Conservation (phyloP, 768 basidiomycete species). For the Phaeotremella fagi region DNA sequence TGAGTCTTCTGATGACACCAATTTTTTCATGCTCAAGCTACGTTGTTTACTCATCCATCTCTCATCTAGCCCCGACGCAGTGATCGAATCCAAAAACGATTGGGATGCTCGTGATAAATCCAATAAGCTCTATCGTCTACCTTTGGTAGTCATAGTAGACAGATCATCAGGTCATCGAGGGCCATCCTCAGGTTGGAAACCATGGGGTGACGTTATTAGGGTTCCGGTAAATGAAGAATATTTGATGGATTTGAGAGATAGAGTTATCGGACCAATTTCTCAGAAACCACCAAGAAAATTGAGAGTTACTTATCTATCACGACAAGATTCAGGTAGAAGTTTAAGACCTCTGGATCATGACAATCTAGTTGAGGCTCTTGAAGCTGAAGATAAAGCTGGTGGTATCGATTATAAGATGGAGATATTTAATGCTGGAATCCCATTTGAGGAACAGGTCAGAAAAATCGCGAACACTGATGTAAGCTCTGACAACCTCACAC, state of each 20-base stretch:
- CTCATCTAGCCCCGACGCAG: conserved; percentile 26
- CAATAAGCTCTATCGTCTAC: conserved; percentile 12
- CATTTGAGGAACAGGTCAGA: conserved; percentile 13
- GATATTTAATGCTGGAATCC: conserved; percentile 13
- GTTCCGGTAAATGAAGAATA: conserved; percentile 21
- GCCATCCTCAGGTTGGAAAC: conserved; percentile 23
- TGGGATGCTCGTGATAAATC: conserved; percentile 22
- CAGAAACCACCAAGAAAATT: conserved; percentile 1
- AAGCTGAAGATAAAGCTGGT: conserved; percentile 15
- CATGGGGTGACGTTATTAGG: conserved; percentile 29
- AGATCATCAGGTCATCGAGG: conserved; percentile 25
- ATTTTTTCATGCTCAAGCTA: too few relatives aligned
- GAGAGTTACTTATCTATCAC: conserved; percentile 28
- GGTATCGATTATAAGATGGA: conserved; percentile 25
- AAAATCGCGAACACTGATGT: conserved; percentile 1
- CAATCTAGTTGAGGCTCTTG: conserved; percentile 10
- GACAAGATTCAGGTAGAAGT: conserved; percentile 19
- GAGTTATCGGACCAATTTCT: conserved; percentile 16
- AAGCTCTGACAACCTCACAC: background rate
- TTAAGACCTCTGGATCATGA: conserved; percentile 18
- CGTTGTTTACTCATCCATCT: too few relatives aligned
- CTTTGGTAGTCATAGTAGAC: conserved; percentile 20
- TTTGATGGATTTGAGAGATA: conserved; percentile 19
- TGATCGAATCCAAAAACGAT: conserved; percentile 11
- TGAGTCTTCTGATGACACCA: conserved; percentile 15